Evolutionary conservation across 441 rosid genomes (phyloP), one percentile per base, ranked within the genome.

Genomic region (Cnidoscolus chayamansa): DNA sequence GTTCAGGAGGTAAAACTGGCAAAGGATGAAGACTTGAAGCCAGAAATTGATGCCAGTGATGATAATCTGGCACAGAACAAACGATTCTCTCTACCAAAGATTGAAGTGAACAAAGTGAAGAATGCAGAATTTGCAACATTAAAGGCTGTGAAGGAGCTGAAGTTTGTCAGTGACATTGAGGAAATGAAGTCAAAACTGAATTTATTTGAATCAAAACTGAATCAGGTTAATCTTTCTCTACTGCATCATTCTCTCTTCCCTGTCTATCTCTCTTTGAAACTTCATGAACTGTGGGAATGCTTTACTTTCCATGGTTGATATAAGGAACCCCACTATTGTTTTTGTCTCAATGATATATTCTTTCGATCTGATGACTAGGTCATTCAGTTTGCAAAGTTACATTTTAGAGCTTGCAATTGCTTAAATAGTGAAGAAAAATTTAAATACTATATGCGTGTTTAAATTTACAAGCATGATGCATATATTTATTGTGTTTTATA

Each of bases 121-220:
- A 40, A 40, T 3, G 45, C 45, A 40, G 82, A 76, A 63, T 66
- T 66, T 64, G 73, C 72, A 72, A 67, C 56, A 56, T 72, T 16
- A 55, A 78, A 79, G 73, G 71, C 81, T 72, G 48, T 35, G 73
- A 84, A 84, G 76, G 90, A 84, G 72, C 69, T 64, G 73, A 85
- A 84, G 76, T 70, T 90, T 67, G 81, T 76, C 54, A 76, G 77
- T 72, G 96, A 89, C 53, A 72, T 87, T 32, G 85, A 84, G 72
- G 90, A 86, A 78, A 79, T 89, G 87, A 92, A 87, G 80, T 81
- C 83, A 77, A 86, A 92, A 80, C 73, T 86, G 63, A 74, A 74
- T 78, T 76, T 78, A 61, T 82, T 94, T 76, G 92, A 89, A 73
- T 83, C 86, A 70, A 90, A 87, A 84, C 80, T 94, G 55, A 81